phyloP scores from a whole-genome alignment of 805 yeast species.

The Helenozyma baotianmanensis region DNA sequence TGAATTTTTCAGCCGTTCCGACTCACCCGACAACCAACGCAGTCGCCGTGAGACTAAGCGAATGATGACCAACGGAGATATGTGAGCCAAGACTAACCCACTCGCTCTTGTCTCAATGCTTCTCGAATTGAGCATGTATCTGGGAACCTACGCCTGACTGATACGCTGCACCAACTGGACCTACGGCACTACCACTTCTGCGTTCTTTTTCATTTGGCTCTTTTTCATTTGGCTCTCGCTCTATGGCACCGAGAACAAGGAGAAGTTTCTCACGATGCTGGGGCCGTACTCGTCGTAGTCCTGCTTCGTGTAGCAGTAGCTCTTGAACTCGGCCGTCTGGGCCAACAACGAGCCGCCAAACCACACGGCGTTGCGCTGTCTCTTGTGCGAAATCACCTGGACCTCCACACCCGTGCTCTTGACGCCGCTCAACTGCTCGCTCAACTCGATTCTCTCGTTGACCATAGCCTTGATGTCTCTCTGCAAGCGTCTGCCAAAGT shows the following conservation, averaged over 20 bases:
- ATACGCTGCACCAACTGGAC: no score
- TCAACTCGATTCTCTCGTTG: constrained; percentile 77
- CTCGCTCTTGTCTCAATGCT: no score
- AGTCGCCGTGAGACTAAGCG: no score
- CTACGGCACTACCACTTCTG: no score
- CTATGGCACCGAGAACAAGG: constrained; percentile 85
- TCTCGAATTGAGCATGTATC: no score
- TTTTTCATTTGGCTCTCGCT: not conserved
- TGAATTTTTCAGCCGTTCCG: no score
- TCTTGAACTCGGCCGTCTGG: constrained; percentile 93
- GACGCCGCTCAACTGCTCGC: constrained; percentile 71
- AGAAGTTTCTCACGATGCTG: constrained; percentile 93
- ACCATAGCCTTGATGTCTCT: constrained; percentile 87
- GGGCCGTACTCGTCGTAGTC: constrained; percentile 99
- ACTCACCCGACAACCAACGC: no score
- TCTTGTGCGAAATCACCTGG: constrained; percentile 93
- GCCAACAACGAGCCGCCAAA: constrained; percentile 97
- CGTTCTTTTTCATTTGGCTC: no score
- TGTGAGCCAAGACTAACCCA: no score
- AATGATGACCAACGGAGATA: no score
- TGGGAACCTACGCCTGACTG: no score
- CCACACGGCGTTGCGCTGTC: constrained; percentile 99
- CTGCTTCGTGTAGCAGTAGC: constrained; percentile 93
- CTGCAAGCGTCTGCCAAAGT: constrained; percentile 95
- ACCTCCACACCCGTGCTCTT: constrained; percentile 94